Conservation (phyloP, 805 yeast genomes). For the Komagataella phaffii region DNA sequence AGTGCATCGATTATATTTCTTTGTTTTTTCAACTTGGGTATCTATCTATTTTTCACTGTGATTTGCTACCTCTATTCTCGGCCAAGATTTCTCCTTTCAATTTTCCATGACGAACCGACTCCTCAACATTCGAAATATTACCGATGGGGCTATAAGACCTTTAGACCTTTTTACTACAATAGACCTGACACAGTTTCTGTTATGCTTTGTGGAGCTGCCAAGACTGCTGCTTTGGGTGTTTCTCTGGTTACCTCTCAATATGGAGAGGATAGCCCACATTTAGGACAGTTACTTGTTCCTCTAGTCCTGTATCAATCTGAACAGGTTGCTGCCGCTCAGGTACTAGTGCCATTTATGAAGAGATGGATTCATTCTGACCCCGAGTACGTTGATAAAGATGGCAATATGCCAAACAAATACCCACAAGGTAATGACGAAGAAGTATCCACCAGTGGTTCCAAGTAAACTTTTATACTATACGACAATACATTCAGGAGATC, state of each 20-base stretch:
- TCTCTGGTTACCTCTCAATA: conserved; percentile 57
- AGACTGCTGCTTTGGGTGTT: conserved; percentile 87
- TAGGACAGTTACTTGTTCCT: conserved; percentile 69
- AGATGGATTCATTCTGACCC: conserved; percentile 42
- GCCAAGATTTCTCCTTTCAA: conserved; percentile 33
- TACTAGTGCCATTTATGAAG: conserved; percentile 51
- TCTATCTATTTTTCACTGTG: conserved; percentile 63
- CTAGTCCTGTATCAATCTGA: conserved; percentile 79
- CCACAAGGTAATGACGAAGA: not conserved
- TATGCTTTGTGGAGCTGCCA: conserved; percentile 85
- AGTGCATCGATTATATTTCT: conserved; percentile 60
- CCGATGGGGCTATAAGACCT: conserved; percentile 24
- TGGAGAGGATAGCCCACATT: conserved; percentile 42
- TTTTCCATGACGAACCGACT: conserved; percentile 34
- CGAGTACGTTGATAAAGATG: conserved; percentile 5
- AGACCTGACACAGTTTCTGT: conserved; percentile 65
- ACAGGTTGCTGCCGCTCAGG: conserved; percentile 74
- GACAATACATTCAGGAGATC: not conserved
- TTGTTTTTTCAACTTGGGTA: conserved; percentile 72
- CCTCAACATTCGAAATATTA: conserved; percentile 31
- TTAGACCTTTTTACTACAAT: conserved; percentile 58
- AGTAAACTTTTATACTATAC: not conserved
- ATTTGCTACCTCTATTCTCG: conserved; percentile 49
- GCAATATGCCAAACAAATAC: not conserved
- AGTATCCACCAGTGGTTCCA: not conserved